Conservation (phyloP, 2,329 filamentous ascomycete species). For the Scedosporium dehoogii region DNA sequence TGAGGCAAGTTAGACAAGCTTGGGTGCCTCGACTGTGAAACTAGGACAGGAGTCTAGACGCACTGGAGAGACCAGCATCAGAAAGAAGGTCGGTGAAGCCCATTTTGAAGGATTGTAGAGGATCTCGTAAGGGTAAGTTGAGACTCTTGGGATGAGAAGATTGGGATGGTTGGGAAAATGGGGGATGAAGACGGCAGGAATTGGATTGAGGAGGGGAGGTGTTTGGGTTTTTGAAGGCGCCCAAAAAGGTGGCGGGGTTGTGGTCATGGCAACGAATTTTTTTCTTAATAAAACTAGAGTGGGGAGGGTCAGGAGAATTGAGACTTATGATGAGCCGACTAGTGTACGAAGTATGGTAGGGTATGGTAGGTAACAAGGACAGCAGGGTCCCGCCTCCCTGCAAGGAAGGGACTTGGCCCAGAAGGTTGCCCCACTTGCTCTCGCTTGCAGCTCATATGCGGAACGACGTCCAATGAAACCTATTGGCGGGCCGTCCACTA, state of each 20-base stretch:
- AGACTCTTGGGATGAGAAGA: constrained; percentile 12
- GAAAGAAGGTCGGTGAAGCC: constrained; percentile 60
- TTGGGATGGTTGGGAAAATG: constrained; percentile 16
- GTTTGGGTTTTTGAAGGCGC: constrained; percentile 11
- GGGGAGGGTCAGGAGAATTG: neutral
- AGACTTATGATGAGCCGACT: neutral
- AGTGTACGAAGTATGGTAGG: too few species aligned
- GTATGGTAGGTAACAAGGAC: constrained; percentile 1
- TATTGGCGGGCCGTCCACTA: neutral
- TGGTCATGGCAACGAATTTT: constrained; percentile 7
- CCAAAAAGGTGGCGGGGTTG: constrained; percentile 24
- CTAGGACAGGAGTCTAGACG: constrained; percentile 16
- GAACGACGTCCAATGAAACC: neutral
- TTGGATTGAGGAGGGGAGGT: constrained; percentile 15
- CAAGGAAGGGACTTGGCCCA: neutral
- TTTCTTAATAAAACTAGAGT: neutral
- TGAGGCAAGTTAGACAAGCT: constrained; percentile 21
- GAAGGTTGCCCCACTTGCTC: neutral
- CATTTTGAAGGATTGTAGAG: constrained; percentile 38
- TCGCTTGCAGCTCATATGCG: neutral
- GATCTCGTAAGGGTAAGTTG: constrained; percentile 11
- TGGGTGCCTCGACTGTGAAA: constrained; percentile 7
- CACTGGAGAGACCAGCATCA: constrained; percentile 49
- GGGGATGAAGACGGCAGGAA: constrained; percentile 17
- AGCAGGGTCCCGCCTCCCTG: too few species aligned